Percentiles rank a stretch among this genome's conserved stretches.
These are phyloP conservation scores for Jatropha curcas DNA, from an alignment of 345 rosid genomes.

Conservation along the genomic window DNA sequence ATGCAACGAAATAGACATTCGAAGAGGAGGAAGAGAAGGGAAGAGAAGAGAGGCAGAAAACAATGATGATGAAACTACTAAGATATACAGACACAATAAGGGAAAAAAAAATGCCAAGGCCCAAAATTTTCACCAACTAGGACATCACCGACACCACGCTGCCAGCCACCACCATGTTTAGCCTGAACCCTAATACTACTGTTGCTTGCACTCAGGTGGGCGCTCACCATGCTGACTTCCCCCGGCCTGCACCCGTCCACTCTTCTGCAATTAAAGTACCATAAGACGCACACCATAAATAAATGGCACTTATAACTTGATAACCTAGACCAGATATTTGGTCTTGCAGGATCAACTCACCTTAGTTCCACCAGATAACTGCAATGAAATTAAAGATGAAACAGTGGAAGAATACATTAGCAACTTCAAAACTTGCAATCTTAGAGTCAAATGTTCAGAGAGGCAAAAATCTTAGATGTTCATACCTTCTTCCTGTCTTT, in stretches of 20 bases:
- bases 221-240: not conserved
- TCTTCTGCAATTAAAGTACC: not conserved
- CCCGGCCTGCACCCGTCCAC: not conserved
- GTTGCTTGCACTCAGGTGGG: not conserved
- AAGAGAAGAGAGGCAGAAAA: not conserved
- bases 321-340: not conserved
- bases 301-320: not conserved
- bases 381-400: not conserved
- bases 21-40: not conserved
- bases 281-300: not conserved
- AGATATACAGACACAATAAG: not conserved
- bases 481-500: slow-evolving; percentile 10
- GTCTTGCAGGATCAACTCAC: not conserved
- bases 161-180: not conserved
- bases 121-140: not conserved
- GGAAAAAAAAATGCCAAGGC: not conserved
- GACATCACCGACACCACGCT: not conserved
- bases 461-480: not conserved
- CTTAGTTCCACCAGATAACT: slow-evolving; percentile 6
- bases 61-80: not conserved
- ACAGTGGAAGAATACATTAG: not conserved
- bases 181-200: not conserved
- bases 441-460: not conserved
- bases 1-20: not conserved
- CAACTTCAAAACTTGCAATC: not conserved